A percentile compares a stretch with the other conserved stretches of the same genome.
Conservation (phyloP, 495 filamentous ascomycete genomes). For the Hypoxylon intermedium region DNA sequence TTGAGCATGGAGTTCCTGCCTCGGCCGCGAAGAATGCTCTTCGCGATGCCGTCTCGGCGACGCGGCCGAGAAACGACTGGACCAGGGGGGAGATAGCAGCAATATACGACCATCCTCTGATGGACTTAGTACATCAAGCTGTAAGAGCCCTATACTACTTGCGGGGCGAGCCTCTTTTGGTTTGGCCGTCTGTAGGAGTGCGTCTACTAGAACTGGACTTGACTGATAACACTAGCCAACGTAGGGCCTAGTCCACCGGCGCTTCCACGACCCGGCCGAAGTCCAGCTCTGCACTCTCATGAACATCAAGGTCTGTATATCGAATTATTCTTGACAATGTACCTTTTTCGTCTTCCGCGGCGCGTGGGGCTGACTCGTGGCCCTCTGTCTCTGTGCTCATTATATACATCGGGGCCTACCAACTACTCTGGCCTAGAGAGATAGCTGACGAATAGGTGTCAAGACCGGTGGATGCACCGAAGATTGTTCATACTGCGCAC, state of each 20-base stretch:
- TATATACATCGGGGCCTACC: neutral
- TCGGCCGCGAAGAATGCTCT: slow-evolving; percentile 26
- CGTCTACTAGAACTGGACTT: neutral
- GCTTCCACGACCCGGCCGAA: slow-evolving; percentile 77
- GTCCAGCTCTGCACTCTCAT: slow-evolving; percentile 91
- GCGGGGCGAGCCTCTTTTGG: too few relatives aligned
- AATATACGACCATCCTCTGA: slow-evolving; percentile 79
- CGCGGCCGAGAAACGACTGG: slow-evolving; percentile 71
- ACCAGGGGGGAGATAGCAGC: slow-evolving; percentile 76
- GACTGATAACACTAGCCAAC: slow-evolving; percentile 29
- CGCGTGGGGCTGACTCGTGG: too few relatives aligned
- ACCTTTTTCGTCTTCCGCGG: too few relatives aligned
- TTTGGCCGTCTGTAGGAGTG: neutral
- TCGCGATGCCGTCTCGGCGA: slow-evolving; percentile 61
- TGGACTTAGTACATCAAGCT: slow-evolving; percentile 75
- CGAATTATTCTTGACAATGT: too few relatives aligned
- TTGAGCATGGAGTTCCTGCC: slow-evolving; percentile 9
- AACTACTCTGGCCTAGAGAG: neutral
- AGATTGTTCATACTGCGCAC: slow-evolving; percentile 89
- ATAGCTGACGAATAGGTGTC: neutral
- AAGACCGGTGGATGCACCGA: slow-evolving; percentile 83
- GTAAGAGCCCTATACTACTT: slow-evolving; percentile 53
- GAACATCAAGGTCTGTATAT: slow-evolving; percentile 73
- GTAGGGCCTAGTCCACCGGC: slow-evolving; percentile 75
- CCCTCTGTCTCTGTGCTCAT: too few relatives aligned